Conservation (phyloP, 208 protist genomes). For the Crithidia mellificae region DNA sequence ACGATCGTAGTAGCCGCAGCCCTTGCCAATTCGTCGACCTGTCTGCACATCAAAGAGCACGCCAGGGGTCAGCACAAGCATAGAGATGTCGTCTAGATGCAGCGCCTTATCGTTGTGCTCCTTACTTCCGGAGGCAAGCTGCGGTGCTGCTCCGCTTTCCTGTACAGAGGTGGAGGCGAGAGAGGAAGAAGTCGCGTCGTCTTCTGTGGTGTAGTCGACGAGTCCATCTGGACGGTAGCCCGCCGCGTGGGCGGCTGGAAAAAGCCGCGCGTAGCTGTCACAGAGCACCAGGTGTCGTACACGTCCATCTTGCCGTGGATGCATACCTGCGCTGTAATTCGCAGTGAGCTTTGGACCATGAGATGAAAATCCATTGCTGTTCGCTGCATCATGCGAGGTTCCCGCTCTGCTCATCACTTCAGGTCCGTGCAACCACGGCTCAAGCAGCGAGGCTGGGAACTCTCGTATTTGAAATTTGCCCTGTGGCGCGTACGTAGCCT, state of each 20-base stretch:
- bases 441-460: slow-evolving; percentile 32
- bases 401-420: background rate
- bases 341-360: no score
- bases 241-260: slow-evolving; percentile 12
- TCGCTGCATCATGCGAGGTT: background rate
- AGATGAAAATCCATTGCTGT: background rate
- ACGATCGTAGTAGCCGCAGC: slow-evolving; percentile 88
- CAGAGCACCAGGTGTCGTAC: slow-evolving; percentile 26
- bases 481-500: slow-evolving; percentile 36
- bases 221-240: slow-evolving; percentile 29
- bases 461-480: slow-evolving; percentile 54
- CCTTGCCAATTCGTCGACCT: slow-evolving; percentile 70
- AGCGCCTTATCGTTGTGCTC: background rate
- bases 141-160: background rate
- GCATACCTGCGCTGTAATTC: no score
- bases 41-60: slow-evolving; percentile 62
- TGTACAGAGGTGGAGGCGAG: background rate
- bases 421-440: slow-evolving; percentile 27
- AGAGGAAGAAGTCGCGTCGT: background rate
- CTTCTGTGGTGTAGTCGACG: slow-evolving; percentile 24
- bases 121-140: background rate
- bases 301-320: background rate
- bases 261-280: slow-evolving; percentile 26
- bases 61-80: slow-evolving; percentile 72
- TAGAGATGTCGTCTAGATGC: slow-evolving; percentile 17